Base-by-base conservation (phyloP, 495 filamentous ascomycete genomes). In the Talaromyces wortmannii region DNA sequence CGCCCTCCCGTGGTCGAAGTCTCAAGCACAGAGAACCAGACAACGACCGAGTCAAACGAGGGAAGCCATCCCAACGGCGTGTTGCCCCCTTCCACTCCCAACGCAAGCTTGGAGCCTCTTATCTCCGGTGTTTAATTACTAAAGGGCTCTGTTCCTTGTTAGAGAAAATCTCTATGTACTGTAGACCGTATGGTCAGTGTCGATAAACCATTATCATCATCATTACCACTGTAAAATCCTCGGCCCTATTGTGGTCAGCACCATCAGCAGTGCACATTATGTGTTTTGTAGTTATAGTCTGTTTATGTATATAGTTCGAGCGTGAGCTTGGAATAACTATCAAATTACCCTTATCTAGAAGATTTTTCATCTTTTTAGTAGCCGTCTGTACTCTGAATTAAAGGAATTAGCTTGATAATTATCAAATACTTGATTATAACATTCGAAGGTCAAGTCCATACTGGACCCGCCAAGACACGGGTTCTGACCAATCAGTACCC, bases 31-130 rank as follows among this genome's bases (percentile, higher is more conserved):
- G 42, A 46, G 5, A 11, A n/a, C 32, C 3, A 6, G 1, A 42
- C 23, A 32, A 8, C 11, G 13, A 30, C n/a, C 31, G 16, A 2
- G 6, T 42, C 42, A 29, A 23, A 57, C 13, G 53, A 66, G n/a
- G 64, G 61, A 6, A 64, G 53, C 36, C 52, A 60, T 44, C 48
- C 52, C 6, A 29, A 55, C 3, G 55, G 56, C 0, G 40, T 17
- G 13, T 31, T 17, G 52, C 31, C 52, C 5, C 30, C 52, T 15
- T n/a, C 23, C 31, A 30, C 42, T 32, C 44, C 36, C 2, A 53
- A 45, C n/a, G 18, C 36, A 17, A 53, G 31, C 30, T n/a, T 40
- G 6, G 52, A 53, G 7, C 44, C 44, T 46, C 15, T 17, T 40
- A 40, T 40, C 13, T 40, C 36, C 13, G 36, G 36, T 13, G 8